phyloP scores from a whole-genome alignment of 1,139 yeast genomes.

The Blastobotrys indianensis region DNA sequence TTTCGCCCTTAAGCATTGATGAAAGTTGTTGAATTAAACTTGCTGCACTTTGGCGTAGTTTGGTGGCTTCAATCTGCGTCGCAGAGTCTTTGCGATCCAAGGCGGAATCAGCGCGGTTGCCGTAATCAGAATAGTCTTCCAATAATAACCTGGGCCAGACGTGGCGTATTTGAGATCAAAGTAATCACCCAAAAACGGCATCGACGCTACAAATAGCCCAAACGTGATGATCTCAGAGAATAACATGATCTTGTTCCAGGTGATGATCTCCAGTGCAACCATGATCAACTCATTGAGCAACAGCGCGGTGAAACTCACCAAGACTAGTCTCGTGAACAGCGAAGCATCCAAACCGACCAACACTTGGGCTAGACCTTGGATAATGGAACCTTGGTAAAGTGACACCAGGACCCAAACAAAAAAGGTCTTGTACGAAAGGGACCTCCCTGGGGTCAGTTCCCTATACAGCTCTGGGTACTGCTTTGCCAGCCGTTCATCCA shows the following conservation, averaged over 20 bases:
- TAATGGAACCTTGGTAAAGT: constrained; percentile 72
- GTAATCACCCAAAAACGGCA: constrained; percentile 81
- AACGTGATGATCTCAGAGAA: constrained; percentile 67
- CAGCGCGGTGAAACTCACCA: constrained; percentile 74
- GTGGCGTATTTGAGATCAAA: constrained; percentile 64
- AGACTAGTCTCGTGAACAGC: constrained; percentile 69
- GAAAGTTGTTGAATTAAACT: constrained; percentile 31
- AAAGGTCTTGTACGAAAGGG: constrained; percentile 80
- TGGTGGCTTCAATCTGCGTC: constrained; percentile 80
- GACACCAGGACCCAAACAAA: constrained; percentile 89
- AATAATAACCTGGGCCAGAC: constrained; percentile 49
- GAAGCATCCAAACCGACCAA: constrained; percentile 57
- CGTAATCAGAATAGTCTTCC: constrained; percentile 64
- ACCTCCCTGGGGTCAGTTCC: constrained; percentile 82
- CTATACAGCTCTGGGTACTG: constrained; percentile 92
- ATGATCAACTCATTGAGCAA: constrained; percentile 81
- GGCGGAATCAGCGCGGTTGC: constrained; percentile 79
- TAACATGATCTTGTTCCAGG: constrained; percentile 81
- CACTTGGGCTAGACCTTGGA: constrained; percentile 73
- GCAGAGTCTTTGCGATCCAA: constrained; percentile 73
- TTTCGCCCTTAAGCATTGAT: too few relatives aligned
- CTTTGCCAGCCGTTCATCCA: constrained; percentile 81
- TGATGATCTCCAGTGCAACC: constrained; percentile 89
- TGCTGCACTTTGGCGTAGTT: constrained; percentile 97
- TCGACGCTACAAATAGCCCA: constrained; percentile 58